phyloP scores from a whole-genome alignment of 148 eudicot genomes.

The Fallopia convolvulus region DNA sequence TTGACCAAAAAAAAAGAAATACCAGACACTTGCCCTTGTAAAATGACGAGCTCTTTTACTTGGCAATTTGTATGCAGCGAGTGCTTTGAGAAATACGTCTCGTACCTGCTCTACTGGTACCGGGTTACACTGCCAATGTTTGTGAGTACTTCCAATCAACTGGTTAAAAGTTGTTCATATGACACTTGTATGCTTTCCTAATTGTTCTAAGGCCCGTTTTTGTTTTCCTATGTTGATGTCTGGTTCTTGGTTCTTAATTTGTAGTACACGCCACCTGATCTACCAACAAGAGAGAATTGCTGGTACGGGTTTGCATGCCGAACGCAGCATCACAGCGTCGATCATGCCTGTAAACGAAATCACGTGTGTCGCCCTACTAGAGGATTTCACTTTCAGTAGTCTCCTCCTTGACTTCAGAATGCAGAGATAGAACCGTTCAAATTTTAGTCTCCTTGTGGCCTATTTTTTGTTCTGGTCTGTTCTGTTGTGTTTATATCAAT shows the following conservation, averaged over 20 bases:
- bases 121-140: slow-evolving; percentile 59
- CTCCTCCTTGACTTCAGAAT: neutral
- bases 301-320: slow-evolving; percentile 91
- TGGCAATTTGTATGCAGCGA: slow-evolving; percentile 39
- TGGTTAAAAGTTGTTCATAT: neutral
- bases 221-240: neutral
- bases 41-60: neutral
- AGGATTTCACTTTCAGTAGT: slow-evolving; percentile 34
- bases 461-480: neutral
- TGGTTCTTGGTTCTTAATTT: slow-evolving; percentile 5
- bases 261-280: slow-evolving; percentile 63
- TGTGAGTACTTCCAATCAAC: slow-evolving; percentile 30
- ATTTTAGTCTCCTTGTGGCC: neutral
- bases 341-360: slow-evolving; percentile 73
- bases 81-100: slow-evolving; percentile 68
- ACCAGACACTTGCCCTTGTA: no score
- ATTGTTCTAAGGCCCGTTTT: neutral
- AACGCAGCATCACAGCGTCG: slow-evolving; percentile 73
- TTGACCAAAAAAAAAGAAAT: no score
- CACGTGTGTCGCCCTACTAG: slow-evolving; percentile 91
- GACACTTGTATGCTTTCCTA: neutral
- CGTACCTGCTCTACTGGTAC: slow-evolving; percentile 91
- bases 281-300: slow-evolving; percentile 55
- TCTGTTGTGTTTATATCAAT: neutral
- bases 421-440: no score